These are phyloP conservation scores for Xylariaceae sp. DNA, from an alignment of 2,329 filamentous ascomycete genomes.

Conservation along the genomic window DNA sequence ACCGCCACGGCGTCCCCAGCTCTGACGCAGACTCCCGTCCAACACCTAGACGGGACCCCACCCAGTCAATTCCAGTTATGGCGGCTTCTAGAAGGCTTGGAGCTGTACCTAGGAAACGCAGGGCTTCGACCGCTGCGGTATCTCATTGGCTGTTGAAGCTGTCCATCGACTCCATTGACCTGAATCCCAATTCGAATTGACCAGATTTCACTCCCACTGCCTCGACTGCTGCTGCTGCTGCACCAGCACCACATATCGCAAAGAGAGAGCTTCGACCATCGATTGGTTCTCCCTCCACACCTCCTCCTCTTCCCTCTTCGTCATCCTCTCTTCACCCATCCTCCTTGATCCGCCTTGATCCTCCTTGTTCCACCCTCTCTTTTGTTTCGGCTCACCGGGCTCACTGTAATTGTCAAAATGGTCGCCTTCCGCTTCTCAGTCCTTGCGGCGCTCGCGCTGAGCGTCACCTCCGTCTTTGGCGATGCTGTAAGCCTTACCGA, in stretches of 20 bases:
- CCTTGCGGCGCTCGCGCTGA: slow-evolving; percentile 31
- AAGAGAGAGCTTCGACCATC: slow-evolving; percentile 14
- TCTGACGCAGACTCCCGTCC: no score
- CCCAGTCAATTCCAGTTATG: no score
- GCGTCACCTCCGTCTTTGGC: slow-evolving; percentile 31
- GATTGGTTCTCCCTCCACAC: slow-evolving; percentile 11
- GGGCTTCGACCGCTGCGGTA: neutral
- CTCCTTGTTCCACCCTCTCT: neutral
- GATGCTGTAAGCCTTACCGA: slow-evolving; percentile 25
- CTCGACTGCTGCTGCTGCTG: no score
- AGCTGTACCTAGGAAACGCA: neutral
- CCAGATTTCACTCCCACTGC: neutral
- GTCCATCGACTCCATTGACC: neutral
- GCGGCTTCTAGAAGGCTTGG: no score
- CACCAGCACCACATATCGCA: slow-evolving; percentile 14
- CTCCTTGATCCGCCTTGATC: neutral
- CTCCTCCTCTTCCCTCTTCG: slow-evolving; percentile 7
- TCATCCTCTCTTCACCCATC: slow-evolving; percentile 3
- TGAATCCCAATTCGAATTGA: neutral
- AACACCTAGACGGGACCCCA: no score
- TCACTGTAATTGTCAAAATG: slow-evolving; percentile 21
- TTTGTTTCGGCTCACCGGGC: slow-evolving; percentile 2
- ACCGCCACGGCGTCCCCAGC: no score
- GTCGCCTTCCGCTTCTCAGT: slow-evolving; percentile 32
- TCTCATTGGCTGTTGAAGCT: neutral